Evolutionary conservation across 1,284 basidiomycete genomes (phyloP), one percentile per base, ranked within the genome.

Genomic region (Pyrrhoderma lamaoense): DNA sequence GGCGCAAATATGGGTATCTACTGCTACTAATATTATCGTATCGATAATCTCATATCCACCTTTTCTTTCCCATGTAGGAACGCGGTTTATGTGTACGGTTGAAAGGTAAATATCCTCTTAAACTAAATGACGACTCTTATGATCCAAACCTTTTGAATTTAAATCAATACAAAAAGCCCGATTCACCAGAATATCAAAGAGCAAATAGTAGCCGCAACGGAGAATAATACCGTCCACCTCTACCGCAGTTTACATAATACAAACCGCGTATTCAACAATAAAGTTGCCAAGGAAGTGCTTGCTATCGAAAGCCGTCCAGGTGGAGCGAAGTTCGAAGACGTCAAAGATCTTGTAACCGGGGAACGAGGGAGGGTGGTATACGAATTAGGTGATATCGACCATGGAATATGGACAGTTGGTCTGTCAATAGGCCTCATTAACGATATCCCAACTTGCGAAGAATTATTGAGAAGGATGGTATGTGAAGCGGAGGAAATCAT

Each of bases 161-260:
- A n/a, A n/a, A n/a, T n/a, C n/a, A n/a, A n/a, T n/a, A n/a, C n/a
- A n/a, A n/a, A n/a, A n/a, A 83, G 88, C 51, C 83, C 89, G n/a
- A 93, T 95, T 56, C 92, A 96, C 67, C 77, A 88, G 57, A 89
- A 82, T 58, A 89, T 97, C 76, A 97, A 97, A 68, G 74, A 92
- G 48, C 86, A 80, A 65, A 95, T 97, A 49, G 85, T 97, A 46
- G 72, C 77, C 8, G 82, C 90, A 4, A 81, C 76, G 4, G 93
- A 97, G 67, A 75, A 76, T 51, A 88, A 95, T 62, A 88, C 86
- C 0, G 68, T 85, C 7, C 94, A 96, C 69, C 94, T 96, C 61
- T 93, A 96, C 76, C 81, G 93, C 51, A 87, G 86, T 0, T 68
- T 95, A 46, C 76, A 77, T 61, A 95, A 95, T 65, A 94, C 92